These are phyloP conservation scores for Pseudogymnoascus pannorum DNA, from an alignment of 2,329 filamentous ascomycete species.

Conservation along the genomic window DNA sequence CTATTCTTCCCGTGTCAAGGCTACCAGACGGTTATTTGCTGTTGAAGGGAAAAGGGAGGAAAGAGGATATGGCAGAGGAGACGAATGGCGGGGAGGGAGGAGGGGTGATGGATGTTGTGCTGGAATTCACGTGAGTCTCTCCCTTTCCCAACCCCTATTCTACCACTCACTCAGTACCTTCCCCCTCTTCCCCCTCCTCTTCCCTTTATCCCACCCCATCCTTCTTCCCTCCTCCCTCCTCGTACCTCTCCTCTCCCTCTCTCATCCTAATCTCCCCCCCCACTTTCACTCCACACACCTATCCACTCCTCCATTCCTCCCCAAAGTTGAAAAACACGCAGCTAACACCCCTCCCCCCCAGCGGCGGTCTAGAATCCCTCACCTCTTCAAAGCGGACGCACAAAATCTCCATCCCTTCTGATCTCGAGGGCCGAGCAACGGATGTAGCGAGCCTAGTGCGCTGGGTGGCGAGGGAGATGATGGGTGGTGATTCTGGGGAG, in stretches of 20 bases:
- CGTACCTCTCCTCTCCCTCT: no score
- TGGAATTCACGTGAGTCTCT: constrained; percentile 55
- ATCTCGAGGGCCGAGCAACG: constrained; percentile 51
- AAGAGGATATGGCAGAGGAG: neutral
- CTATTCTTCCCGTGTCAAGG: no score
- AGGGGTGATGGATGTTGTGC: neutral
- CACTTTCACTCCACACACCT: no score
- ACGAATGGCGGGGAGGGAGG: neutral
- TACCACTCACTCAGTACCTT: no score
- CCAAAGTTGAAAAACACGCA: no score
- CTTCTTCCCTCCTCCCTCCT: neutral
- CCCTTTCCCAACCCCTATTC: neutral
- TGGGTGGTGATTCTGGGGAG: constrained; percentile 80
- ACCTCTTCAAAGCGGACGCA: constrained; percentile 78
- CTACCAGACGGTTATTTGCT: no score
- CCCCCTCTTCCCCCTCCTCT: neutral
- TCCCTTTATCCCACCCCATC: neutral
- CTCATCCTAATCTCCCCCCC: neutral
- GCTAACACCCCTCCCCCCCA: no score
- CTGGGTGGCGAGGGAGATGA: constrained; percentile 71
- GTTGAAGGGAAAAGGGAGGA: constrained; percentile 15
- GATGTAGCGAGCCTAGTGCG: constrained; percentile 71
- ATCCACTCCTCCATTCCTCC: no score
- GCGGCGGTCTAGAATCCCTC: constrained; percentile 89
- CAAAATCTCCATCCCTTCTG: constrained; percentile 58